Evolutionary conservation across 2,329 filamentous ascomycete genomes (phyloP).

Genomic region (Furcasterigmium sp.): DNA sequence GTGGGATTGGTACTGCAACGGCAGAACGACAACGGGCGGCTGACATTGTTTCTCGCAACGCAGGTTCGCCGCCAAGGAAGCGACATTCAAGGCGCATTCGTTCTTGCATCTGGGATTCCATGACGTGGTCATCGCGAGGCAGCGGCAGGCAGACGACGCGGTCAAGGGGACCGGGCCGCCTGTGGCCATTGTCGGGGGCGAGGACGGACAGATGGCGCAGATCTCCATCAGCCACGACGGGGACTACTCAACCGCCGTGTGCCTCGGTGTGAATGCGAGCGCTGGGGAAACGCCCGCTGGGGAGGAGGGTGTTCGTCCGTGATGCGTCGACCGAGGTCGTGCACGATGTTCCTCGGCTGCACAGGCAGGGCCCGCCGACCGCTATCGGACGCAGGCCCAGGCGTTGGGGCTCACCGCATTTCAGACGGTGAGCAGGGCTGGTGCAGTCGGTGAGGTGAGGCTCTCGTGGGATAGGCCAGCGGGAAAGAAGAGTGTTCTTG

Average conservation of each 20-base stretch:
- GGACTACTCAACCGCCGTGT: conserved; percentile 71
- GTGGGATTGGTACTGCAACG: too few relatives aligned
- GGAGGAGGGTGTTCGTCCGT: too few relatives aligned
- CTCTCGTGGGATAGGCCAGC: background rate
- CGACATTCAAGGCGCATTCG: conserved; percentile 65
- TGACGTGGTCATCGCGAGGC: conserved; percentile 43
- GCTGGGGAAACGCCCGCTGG: too few relatives aligned
- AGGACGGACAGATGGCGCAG: conserved; percentile 48
- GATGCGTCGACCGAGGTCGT: too few relatives aligned
- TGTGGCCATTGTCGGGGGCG: conserved; percentile 33
- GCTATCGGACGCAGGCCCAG: background rate
- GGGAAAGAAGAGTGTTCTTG: background rate
- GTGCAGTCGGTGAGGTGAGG: background rate
- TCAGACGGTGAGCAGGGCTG: background rate
- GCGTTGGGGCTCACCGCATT: background rate
- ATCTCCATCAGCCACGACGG: conserved; percentile 86
- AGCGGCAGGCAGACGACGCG: conserved; percentile 10
- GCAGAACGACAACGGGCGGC: too few relatives aligned
- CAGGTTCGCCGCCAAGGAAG: conserved; percentile 71
- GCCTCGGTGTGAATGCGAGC: conserved; percentile 40
- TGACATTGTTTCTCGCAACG: too few relatives aligned
- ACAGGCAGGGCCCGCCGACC: background rate
- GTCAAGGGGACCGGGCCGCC: conserved; percentile 33
- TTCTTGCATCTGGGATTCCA: conserved; percentile 56
- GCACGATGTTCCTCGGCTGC: too few relatives aligned